A percentile compares a stretch with the other conserved stretches of the same genome.
These are phyloP conservation scores for Passalora sequoiae DNA, from an alignment of 2,329 filamentous ascomycete species.

Conservation along the genomic window DNA sequence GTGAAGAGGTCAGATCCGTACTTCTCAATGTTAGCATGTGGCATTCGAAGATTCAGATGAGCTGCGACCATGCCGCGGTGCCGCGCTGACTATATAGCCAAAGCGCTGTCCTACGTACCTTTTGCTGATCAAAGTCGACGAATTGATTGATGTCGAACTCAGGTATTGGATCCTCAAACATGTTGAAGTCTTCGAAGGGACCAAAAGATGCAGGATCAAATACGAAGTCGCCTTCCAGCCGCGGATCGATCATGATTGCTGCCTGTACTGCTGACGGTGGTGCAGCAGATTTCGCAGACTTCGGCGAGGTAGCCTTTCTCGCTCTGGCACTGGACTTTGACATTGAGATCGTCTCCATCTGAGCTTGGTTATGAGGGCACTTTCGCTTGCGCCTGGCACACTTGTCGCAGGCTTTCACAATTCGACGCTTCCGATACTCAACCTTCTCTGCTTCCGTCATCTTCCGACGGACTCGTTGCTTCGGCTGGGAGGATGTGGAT, in stretches of 20 bases:
- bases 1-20: slow-evolving; percentile 13
- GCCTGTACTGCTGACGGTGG: slow-evolving; percentile 3
- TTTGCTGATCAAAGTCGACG: slow-evolving; percentile 12
- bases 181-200: slow-evolving; percentile 27
- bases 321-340: slow-evolving; percentile 9
- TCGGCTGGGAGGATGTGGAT: slow-evolving; percentile 30
- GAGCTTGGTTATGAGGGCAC: slow-evolving; percentile 32
- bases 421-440: slow-evolving; percentile 36
- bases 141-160: slow-evolving; percentile 22
- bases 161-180: slow-evolving; percentile 23
- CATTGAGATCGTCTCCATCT: slow-evolving; percentile 25
- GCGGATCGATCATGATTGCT: slow-evolving; percentile 1
- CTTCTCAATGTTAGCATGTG: neutral
- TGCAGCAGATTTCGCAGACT: slow-evolving; percentile 2
- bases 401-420: slow-evolving; percentile 36
- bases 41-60: neutral
- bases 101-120: neutral
- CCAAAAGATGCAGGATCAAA: slow-evolving; percentile 13
- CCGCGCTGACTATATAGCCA: neutral
- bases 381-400: slow-evolving; percentile 36
- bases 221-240: slow-evolving; percentile 13
- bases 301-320: slow-evolving; percentile 7
- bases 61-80: neutral
- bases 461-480: slow-evolving; percentile 33
- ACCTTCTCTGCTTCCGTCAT: slow-evolving; percentile 37